Base-by-base conservation (phyloP, 805 yeast genomes). In the Candida patagonica region DNA sequence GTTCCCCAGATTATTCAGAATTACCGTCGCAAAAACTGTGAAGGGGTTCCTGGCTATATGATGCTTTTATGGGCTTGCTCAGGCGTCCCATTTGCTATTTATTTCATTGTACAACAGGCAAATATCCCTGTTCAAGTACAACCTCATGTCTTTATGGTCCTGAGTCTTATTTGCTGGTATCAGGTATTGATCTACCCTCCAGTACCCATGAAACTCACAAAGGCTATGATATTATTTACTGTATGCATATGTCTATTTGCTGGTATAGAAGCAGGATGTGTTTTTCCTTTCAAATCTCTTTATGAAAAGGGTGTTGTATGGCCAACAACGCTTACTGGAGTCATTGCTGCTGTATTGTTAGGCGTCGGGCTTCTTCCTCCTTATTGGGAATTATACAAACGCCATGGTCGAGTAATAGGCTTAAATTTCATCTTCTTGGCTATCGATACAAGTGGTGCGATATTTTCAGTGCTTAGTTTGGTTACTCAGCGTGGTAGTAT, bases 11-110 rank as follows among this genome's bases (percentile, higher is more conserved):
- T 88, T 34, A 66, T 76, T 42, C 68, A 76, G 55, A 88, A 89
- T 56, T 87, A 73, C 63, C 67, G 68, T 42, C 71, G 72, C 6
- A 86, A 89, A 52, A 76, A 86, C 54, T 82, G 94, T 43, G 81
- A 78, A 21, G 96, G 97, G 0, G 62, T 88, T 7, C 95, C 95
- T 1, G 87, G 88, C 4, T n/a, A 72, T 26, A 87, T 89, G 95
- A 71, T 85, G 75, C 72, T 85, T 42, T 59, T 86, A 19, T 88
- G 96, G 95, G 76, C 83, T 3, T 48, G 61, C 66, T 70, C 76
- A 40, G 95, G 94, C 6, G 70, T 86, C 1, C 95, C 96, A 3
- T 86, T 88, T 57, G 77, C 80, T 10, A 79, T 84, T n/a, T 89
- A 85, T 58, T 87, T 88, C 52, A 64, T 83, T 37, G 74, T 78